Percentiles rank a stretch among this genome's conserved stretches.
Conservation (phyloP, 257 asterid genomes). For the Vinca minor region DNA sequence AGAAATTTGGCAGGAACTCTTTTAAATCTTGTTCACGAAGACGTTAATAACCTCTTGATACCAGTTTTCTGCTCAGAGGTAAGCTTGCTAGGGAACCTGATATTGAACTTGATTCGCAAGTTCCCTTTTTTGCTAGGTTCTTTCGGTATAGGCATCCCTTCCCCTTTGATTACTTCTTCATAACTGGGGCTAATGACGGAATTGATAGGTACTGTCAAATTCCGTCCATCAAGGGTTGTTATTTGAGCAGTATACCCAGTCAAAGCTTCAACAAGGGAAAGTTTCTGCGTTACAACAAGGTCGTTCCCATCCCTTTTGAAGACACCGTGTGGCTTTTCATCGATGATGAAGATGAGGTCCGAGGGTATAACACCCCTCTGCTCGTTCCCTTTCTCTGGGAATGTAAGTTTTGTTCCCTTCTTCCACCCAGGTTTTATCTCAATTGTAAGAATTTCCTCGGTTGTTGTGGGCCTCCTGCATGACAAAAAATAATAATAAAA, state of each 20-base stretch:
- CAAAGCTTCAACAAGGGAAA: slow-evolving; percentile 71
- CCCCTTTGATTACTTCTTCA: slow-evolving; percentile 75
- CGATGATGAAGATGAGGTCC: slow-evolving; percentile 71
- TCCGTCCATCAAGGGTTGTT: slow-evolving; percentile 70
- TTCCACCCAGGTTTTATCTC: slow-evolving; percentile 94
- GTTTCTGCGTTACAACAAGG: slow-evolving; percentile 58
- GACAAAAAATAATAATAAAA: not conserved
- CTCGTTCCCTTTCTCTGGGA: slow-evolving; percentile 83
- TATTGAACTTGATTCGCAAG: slow-evolving; percentile 60
- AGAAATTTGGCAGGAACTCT: not conserved
- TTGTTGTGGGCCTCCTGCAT: slow-evolving; percentile 54
- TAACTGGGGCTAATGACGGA: slow-evolving; percentile 55
- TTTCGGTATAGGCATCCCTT: slow-evolving; percentile 92
- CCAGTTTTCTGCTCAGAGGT: slow-evolving; percentile 85
- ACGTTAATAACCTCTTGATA: slow-evolving; percentile 52
- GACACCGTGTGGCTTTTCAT: slow-evolving; percentile 70
- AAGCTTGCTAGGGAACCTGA: slow-evolving; percentile 77
- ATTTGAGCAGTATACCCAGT: slow-evolving; percentile 66
- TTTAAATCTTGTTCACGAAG: slow-evolving; percentile 23
- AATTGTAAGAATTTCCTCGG: slow-evolving; percentile 67
- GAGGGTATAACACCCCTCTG: slow-evolving; percentile 73
- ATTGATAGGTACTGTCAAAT: slow-evolving; percentile 49
- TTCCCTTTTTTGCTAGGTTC: slow-evolving; percentile 81
- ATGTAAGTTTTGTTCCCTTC: slow-evolving; percentile 90
- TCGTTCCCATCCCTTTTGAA: slow-evolving; percentile 88